phyloP scores from a whole-genome alignment of 306 rosid species.

The Glycyrrhiza uralensis region DNA sequence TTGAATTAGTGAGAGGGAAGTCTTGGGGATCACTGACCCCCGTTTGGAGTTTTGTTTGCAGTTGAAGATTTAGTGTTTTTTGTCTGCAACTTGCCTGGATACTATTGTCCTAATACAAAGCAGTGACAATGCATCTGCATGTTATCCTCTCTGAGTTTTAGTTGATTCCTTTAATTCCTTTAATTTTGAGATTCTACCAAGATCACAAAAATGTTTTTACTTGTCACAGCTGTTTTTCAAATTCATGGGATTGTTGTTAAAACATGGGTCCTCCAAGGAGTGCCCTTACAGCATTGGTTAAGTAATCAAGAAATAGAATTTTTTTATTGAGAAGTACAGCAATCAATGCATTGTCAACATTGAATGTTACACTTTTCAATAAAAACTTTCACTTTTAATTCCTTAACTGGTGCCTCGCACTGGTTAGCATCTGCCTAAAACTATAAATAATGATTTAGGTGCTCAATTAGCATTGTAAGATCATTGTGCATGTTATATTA shows the following conservation, averaged over 20 bases:
- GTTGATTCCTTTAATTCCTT: slow-evolving; percentile 15
- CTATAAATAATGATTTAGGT: slow-evolving; percentile 1
- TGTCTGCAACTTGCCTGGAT: background rate
- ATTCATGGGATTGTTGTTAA: background rate
- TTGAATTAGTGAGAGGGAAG: background rate
- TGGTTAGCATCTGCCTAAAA: background rate
- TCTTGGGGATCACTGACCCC: background rate
- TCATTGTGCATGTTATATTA: background rate
- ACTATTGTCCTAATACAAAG: background rate
- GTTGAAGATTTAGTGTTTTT: background rate
- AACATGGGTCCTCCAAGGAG: background rate
- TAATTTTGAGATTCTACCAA: slow-evolving; percentile 3
- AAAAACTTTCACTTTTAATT: background rate
- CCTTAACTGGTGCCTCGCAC: background rate
- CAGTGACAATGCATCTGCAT: background rate
- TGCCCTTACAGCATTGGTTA: background rate
- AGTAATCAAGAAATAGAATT: background rate
- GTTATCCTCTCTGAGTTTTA: background rate
- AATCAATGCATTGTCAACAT: background rate
- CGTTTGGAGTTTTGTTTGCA: background rate
- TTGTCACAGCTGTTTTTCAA: background rate
- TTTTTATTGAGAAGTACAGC: background rate
- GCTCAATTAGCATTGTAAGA: slow-evolving; percentile 7
- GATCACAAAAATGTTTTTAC: background rate
- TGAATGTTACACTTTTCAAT: background rate